Conservation (phyloP, 768 basidiomycete species). For the Russula ochroleuca region DNA sequence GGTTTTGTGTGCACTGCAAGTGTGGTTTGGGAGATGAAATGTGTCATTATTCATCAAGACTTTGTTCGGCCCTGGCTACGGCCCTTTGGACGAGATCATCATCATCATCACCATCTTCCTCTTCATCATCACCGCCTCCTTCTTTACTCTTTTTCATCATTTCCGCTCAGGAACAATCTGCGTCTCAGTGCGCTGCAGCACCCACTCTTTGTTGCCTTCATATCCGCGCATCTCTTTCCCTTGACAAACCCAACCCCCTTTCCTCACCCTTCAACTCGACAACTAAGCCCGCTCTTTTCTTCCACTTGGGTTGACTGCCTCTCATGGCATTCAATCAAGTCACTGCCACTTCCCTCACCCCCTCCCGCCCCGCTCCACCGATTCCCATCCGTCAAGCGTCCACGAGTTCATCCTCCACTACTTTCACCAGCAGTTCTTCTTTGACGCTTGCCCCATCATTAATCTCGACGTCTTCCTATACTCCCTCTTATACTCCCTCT, state of each 20-base stretch:
- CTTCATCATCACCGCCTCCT: background rate
- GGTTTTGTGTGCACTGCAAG: background rate
- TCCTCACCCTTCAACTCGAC: background rate
- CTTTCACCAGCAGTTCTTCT: slow-evolving; percentile 55
- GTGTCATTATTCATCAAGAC: background rate
- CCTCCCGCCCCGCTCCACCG: slow-evolving; percentile 72
- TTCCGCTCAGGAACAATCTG: background rate
- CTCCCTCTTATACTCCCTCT: slow-evolving; percentile 54
- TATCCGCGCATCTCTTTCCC: background rate
- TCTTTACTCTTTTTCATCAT: background rate
- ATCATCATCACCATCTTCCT: background rate
- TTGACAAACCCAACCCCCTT: background rate
- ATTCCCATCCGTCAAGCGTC: slow-evolving; percentile 52
- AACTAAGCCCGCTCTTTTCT: background rate
- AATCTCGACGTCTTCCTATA: slow-evolving; percentile 57
- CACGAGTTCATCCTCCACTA: slow-evolving; percentile 46
- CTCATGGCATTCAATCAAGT: slow-evolving; percentile 49
- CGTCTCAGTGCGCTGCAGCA: background rate
- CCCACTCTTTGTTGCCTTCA: background rate
- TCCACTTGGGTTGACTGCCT: slow-evolving; percentile 4
- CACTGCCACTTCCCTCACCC: slow-evolving; percentile 59
- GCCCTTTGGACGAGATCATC: background rate
- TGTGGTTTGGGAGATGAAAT: background rate
- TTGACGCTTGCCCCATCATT: slow-evolving; percentile 47
- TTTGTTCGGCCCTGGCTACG: slow-evolving; percentile 1